Evolutionary conservation across 2,329 filamentous ascomycete genomes (phyloP).

Genomic region (Mycosphaerelloides madeirae): DNA sequence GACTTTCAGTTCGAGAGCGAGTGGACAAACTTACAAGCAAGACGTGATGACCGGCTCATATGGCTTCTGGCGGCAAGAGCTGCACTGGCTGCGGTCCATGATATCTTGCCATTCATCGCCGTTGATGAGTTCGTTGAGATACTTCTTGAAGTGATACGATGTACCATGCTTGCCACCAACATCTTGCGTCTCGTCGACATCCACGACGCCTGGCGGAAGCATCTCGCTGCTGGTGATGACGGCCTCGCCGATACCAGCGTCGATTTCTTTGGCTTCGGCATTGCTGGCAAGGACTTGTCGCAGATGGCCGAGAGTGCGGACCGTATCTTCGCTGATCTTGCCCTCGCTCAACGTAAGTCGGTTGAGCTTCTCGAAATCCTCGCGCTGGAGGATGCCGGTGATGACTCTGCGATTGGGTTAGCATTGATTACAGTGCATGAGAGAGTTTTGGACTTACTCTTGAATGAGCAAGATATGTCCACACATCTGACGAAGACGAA

Average conservation of each 20-base stretch:
- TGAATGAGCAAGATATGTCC: conserved; percentile 48
- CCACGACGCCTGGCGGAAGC: conserved; percentile 13
- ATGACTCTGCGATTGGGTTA: conserved; percentile 30
- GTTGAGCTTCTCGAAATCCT: conserved; percentile 43
- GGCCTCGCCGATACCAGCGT: conserved; percentile 16
- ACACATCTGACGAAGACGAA: conserved; percentile 50
- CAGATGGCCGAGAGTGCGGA: conserved; percentile 17
- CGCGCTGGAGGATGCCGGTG: conserved; percentile 40
- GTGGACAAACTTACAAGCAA: conserved; percentile 35
- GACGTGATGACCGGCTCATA: conserved; percentile 42
- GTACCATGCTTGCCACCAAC: conserved; percentile 36
- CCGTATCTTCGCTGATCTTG: conserved; percentile 6
- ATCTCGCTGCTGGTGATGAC: conserved; percentile 18
- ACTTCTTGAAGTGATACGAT: conserved; percentile 38
- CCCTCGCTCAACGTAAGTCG: conserved; percentile 11
- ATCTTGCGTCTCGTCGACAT: conserved; percentile 10
- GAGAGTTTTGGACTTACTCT: conserved; percentile 1
- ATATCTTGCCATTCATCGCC: conserved; percentile 37
- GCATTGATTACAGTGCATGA: no score
- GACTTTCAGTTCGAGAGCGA: no score
- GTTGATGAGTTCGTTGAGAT: conserved; percentile 34
- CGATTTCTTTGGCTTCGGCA: conserved; percentile 8
- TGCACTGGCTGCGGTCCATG: conserved; percentile 36
- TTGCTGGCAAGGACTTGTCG: conserved; percentile 16
- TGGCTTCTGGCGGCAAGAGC: conserved; percentile 40